Evolutionary conservation across 164 flowering plant species (phyloP).

Genomic region (Berberis vulgaris): DNA sequence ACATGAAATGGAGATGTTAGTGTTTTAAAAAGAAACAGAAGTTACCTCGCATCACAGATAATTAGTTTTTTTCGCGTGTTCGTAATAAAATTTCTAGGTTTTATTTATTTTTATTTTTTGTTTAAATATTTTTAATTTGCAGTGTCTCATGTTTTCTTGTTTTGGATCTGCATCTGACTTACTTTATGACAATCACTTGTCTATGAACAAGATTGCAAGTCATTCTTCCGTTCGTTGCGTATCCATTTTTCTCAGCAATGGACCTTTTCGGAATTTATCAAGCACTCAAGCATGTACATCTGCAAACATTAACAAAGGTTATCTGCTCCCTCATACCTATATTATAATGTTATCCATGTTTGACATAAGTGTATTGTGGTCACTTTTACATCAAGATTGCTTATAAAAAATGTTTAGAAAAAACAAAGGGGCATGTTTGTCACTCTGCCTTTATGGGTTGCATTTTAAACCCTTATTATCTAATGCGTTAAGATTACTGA

Average conservation of each 20-base stretch:
- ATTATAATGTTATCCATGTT: background rate
- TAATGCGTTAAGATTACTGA: too few species aligned
- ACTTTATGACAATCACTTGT: constrained; percentile 3
- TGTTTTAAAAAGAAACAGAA: too few species aligned
- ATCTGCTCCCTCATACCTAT: background rate
- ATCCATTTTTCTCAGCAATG: constrained; percentile 74
- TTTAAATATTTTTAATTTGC: background rate
- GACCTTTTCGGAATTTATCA: constrained; percentile 82
- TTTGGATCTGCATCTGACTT: background rate
- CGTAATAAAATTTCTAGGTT: too few species aligned
- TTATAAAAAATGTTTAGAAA: too few species aligned
- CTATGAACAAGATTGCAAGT: constrained; percentile 47
- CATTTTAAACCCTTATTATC: too few species aligned
- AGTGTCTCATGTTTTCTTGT: background rate
- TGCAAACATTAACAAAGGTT: constrained; percentile 90
- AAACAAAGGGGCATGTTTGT: background rate
- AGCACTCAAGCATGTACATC: constrained; percentile 81
- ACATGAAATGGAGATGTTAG: too few species aligned
- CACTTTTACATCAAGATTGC: background rate
- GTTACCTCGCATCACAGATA: too few species aligned
- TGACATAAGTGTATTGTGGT: background rate
- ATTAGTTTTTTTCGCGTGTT: too few species aligned
- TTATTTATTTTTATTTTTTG: too few species aligned
- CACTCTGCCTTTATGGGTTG: background rate
- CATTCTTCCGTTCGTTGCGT: constrained; percentile 61